Conservation (phyloP, 2,329 filamentous ascomycete species). For the Cytospora piceicola region DNA sequence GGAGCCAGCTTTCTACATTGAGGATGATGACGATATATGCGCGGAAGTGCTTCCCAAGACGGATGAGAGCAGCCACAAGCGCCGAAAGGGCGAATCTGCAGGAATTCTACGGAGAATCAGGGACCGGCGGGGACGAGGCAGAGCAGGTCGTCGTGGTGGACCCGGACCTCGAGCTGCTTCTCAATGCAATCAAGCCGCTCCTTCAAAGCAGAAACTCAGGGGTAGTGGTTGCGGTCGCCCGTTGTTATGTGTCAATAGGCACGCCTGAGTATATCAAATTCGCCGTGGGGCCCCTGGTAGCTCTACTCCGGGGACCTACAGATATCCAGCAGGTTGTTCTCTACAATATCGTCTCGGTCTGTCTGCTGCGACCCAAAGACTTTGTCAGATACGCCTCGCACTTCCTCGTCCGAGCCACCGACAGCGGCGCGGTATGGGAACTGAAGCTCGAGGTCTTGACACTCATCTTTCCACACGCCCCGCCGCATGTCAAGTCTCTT, state of each 20-base stretch:
- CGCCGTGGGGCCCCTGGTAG: conserved; percentile 82
- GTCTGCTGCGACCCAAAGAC: conserved; percentile 71
- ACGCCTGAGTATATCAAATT: conserved; percentile 74
- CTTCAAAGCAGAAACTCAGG: conserved; percentile 92
- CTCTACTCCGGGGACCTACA: conserved; percentile 79
- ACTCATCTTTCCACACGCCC: conserved; percentile 84
- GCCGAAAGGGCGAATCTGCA: conserved; percentile 54
- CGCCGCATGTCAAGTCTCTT: conserved; percentile 76
- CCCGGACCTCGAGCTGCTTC: conserved; percentile 78
- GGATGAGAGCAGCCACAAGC: conserved; percentile 60
- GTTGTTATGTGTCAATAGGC: conserved; percentile 84
- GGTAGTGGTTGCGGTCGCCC: conserved; percentile 84
- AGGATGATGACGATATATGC: conserved; percentile 83
- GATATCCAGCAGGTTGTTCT: conserved; percentile 90
- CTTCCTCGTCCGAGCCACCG: conserved; percentile 82
- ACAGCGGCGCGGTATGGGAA: conserved; percentile 81
- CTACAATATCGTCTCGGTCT: conserved; percentile 95
- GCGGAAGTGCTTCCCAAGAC: conserved; percentile 81
- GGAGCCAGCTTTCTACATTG: conserved; percentile 87
- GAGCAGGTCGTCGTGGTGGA: conserved; percentile 70
- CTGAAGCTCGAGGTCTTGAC: conserved; percentile 91
- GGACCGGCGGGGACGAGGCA: conserved; percentile 46
- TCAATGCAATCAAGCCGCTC: conserved; percentile 80
- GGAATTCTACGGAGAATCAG: conserved; percentile 80
- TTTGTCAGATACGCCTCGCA: conserved; percentile 89